phyloP scores from a whole-genome alignment of 140 eudicot genomes.

The Bidens hawaiensis region DNA sequence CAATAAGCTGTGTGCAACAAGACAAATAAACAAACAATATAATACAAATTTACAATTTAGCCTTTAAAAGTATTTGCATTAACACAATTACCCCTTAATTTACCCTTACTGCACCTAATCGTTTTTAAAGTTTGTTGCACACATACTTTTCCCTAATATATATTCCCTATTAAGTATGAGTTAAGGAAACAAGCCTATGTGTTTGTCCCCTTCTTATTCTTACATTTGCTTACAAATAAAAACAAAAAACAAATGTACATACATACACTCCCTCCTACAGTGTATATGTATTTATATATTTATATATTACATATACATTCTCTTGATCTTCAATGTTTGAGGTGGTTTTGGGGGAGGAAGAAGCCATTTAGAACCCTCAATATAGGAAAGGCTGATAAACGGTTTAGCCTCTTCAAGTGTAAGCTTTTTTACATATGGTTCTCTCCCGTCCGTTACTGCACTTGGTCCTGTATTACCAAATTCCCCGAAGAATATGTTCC shows the following conservation, averaged over 20 bases:
- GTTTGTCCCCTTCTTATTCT: slow-evolving; percentile 5
- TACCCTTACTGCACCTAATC: neutral
- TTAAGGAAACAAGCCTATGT: slow-evolving; percentile 6
- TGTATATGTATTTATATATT: neutral
- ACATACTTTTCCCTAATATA: neutral
- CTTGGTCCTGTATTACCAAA: slow-evolving; percentile 43
- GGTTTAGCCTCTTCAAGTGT: slow-evolving; percentile 32
- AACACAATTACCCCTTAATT: neutral
- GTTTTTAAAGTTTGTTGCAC: neutral
- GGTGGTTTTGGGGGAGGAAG: slow-evolving; percentile 51
- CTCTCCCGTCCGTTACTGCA: slow-evolving; percentile 27
- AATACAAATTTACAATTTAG: neutral
- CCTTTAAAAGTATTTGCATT: neutral
- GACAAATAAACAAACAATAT: neutral
- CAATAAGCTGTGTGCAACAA: neutral
- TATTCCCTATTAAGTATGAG: neutral
- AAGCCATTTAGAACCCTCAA: slow-evolving; percentile 63
- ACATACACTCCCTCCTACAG: slow-evolving; percentile 21
- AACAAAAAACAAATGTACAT: slow-evolving; percentile 16
- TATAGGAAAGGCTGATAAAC: slow-evolving; percentile 35
- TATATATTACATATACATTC: slow-evolving; percentile 5
- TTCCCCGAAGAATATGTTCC: slow-evolving; percentile 56
- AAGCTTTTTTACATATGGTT: slow-evolving; percentile 36
- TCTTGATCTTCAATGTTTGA: slow-evolving; percentile 19
- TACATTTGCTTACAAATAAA: slow-evolving; percentile 1